Evolutionary conservation across 2,329 filamentous ascomycete genomes (phyloP).

Genomic region (Zasmidium angulare): DNA sequence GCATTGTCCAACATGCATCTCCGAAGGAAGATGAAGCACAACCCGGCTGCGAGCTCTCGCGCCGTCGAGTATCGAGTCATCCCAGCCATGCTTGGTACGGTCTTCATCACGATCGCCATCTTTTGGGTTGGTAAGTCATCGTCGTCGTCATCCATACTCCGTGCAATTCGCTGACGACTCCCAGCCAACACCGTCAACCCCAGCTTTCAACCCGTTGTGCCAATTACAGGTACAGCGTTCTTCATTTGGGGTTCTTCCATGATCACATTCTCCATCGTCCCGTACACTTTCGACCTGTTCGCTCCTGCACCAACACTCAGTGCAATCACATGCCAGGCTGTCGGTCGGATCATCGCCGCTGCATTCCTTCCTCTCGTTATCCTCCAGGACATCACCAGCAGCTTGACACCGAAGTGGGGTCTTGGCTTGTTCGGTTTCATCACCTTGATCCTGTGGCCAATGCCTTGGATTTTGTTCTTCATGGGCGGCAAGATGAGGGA

Average conservation of each 20-base stretch:
- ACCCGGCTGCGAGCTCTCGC: not conserved
- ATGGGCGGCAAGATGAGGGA: constrained; percentile 14
- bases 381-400: constrained; percentile 28
- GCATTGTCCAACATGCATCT: constrained; percentile 10
- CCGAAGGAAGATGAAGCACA: constrained; percentile 2
- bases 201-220: constrained; percentile 27
- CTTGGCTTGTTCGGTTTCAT: constrained; percentile 33
- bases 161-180: too few species aligned
- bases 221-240: constrained; percentile 35
- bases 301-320: constrained; percentile 36
- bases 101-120: constrained; percentile 31
- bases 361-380: constrained; percentile 37
- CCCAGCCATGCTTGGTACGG: constrained; percentile 37
- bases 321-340: constrained; percentile 37
- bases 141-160: too few species aligned
- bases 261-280: constrained; percentile 35
- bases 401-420: constrained; percentile 29
- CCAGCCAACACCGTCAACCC: constrained; percentile 35
- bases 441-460: constrained; percentile 17
- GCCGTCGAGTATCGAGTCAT: constrained; percentile 35
- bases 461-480: constrained; percentile 14
- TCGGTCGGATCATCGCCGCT: constrained; percentile 30
- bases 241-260: constrained; percentile 36
- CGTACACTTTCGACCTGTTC: constrained; percentile 42
- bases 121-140: constrained; percentile 44